Base-by-base conservation (phyloP, 768 basidiomycete species). In the Mycena rosella region DNA sequence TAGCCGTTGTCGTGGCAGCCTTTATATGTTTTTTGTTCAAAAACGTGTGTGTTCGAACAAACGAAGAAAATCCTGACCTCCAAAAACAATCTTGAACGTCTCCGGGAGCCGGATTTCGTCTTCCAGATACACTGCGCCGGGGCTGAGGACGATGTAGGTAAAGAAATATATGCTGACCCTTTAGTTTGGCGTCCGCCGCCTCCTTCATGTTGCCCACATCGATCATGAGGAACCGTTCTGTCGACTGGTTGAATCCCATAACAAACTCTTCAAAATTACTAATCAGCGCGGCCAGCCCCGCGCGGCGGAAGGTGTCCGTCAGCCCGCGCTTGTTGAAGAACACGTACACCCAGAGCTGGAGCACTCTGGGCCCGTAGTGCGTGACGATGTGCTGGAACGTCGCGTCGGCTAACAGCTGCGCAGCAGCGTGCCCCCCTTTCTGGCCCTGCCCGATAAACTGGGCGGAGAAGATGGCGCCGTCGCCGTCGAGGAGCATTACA, bases 1-100 rank as follows among this genome's bases (percentile, higher is more conserved):
- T 93, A 92, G 68, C 91, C 91, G 78, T 89, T 89, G 79, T 92
- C 91, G 75, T 92, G 91, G 71, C 88, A 89, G 70, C 90, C 90
- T 91, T 70, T 44, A 32, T n/a, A n/a, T n/a, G n/a, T n/a, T n/a
- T n/a, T n/a, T n/a, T n/a, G n/a, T n/a, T n/a, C n/a, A n/a, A n/a
- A n/a, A 34, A 34, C 32, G 11, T 34, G 5, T 34, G 5, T n/a
- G 73, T 60, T 48, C 20, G 24, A n/a, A n/a, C n/a, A n/a, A n/a
- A n/a, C n/a, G n/a, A n/a, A n/a, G n/a, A n/a, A n/a, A n/a, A n/a
- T n/a, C 29, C 64, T 51, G 27, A 63, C 91, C 91, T 74, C 89
- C 90, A 73, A 92, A 91, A 69, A 92, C 80, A 75, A 92, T 81
- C 78, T 87, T 89, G 72, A 80, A 81, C 5, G 88, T 91, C 74